Evolutionary conservation across 768 basidiomycete species (phyloP), one percentile per base, ranked within the genome.

Genomic region (Pisolithus albus): DNA sequence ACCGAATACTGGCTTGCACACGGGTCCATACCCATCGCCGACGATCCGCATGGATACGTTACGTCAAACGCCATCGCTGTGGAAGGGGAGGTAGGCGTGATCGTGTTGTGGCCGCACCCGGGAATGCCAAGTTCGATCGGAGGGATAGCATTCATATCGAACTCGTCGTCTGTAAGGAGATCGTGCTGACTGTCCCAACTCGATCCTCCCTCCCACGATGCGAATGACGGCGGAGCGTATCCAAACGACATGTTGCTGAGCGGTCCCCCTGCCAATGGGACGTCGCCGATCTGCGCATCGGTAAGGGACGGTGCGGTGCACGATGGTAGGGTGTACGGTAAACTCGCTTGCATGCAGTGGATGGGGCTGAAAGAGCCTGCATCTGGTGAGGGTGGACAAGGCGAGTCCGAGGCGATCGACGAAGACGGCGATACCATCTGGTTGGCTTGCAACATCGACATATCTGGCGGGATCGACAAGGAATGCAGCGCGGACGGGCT

Each of bases 91-190:
- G 50, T 26, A 30, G 54, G 38, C 51, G 59, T 28, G 4, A 61
- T 45, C n/a, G 62, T 59, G 41, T 66, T 55, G 32, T 13, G 4
- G 6, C 71, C 72, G 43, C 70, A 74, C 41, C 79, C 80, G 45
- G 77, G 71, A 53, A 78, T 61, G 15, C 79, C 80, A 49, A 85
- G 70, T 55, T 84, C 77, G 63, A 85, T 75, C 0, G 83, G 78
- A 2, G 83, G 84, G 56, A 87, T 87, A 21, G 81, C 69, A 57
- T 60, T 68, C 56, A 87, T 65, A 60, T 86, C 84, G 62, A 86
- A 87, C 67, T 86, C 84, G 63, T 83, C 81, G 50, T 73, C 75
- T 37, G 69, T 69, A 42, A 86, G 67, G 50, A 71, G 56, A 46
- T 68, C 64, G 57, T 56, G 21, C 59, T 73, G 53, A 63, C 60